Percentiles rank a stretch among this genome's conserved stretches.
Evolutionary conservation across 495 filamentous ascomycete genomes (phyloP).

Genomic region (Beverwykella pulmonaria): DNA sequence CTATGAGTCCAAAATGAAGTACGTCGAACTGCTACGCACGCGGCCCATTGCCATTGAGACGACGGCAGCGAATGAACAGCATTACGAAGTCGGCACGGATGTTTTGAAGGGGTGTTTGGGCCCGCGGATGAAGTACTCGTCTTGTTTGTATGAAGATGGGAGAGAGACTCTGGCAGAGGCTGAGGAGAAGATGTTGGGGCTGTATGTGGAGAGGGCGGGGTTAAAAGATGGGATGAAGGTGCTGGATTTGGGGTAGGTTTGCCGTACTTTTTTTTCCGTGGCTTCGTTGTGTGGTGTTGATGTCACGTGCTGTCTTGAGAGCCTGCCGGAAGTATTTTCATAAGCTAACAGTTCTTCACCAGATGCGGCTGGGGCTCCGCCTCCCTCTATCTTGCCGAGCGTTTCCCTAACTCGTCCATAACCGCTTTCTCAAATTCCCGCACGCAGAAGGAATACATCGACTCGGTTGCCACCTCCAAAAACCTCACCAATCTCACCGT

Average conservation of each 20-base stretch:
- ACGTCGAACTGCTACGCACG: constrained; percentile 54
- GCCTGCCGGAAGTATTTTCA: too few relatives aligned
- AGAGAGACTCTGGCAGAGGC: constrained; percentile 61
- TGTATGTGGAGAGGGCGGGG: constrained; percentile 59
- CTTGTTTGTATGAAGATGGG: constrained; percentile 60
- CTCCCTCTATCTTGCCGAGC: constrained; percentile 62
- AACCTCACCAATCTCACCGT: constrained; percentile 60
- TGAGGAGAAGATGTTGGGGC: constrained; percentile 65
- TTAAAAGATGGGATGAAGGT: constrained; percentile 62
- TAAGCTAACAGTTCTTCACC: constrained; percentile 39
- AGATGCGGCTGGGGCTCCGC: constrained; percentile 67
- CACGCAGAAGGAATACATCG: constrained; percentile 66
- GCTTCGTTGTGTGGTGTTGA: not conserved
- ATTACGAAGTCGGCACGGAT: constrained; percentile 68
- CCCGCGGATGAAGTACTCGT: constrained; percentile 67
- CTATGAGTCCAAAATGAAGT: constrained; percentile 60
- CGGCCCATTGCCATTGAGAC: constrained; percentile 67
- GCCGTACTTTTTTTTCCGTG: not conserved
- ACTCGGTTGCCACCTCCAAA: constrained; percentile 55
- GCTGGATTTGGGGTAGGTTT: constrained; percentile 61
- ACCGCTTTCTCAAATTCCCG: constrained; percentile 67
- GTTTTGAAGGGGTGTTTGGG: constrained; percentile 60
- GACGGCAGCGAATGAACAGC: constrained; percentile 62
- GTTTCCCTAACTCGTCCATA: constrained; percentile 59
- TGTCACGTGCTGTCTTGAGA: constrained; percentile 6